Evolutionary conservation across 208 protist genomes (phyloP).

Genomic region (Trypanosoma rangeli): DNA sequence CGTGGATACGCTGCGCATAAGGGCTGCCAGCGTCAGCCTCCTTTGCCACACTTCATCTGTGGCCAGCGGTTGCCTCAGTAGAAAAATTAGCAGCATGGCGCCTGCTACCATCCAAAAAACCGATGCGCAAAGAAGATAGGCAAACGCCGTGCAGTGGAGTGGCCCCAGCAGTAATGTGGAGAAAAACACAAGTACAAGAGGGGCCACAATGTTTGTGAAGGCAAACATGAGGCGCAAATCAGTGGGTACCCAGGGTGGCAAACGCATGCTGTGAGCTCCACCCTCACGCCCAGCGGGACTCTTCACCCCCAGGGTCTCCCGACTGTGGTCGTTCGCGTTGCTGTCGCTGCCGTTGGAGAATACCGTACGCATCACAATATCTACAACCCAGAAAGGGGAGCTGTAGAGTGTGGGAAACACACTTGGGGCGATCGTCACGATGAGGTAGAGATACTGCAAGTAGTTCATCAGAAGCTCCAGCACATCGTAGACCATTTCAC

Average conservation of each 20-base stretch:
- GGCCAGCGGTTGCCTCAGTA: not conserved
- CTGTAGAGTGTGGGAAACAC: slow-evolving; percentile 31
- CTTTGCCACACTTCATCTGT: not conserved
- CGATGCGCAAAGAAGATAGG: slow-evolving; percentile 13
- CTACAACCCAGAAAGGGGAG: slow-evolving; percentile 18
- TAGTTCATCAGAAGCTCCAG: slow-evolving; percentile 32
- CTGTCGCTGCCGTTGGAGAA: not conserved
- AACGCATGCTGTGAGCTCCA: not conserved
- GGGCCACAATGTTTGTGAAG: slow-evolving; percentile 25
- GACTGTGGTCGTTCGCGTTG: not conserved
- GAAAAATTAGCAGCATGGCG: slow-evolving; percentile 3
- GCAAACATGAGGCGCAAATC: slow-evolving; percentile 28
- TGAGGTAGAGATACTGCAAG: slow-evolving; percentile 32
- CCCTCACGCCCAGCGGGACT: not conserved
- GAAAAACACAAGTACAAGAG: slow-evolving; percentile 17
- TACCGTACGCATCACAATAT: slow-evolving; percentile 13
- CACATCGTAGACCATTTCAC: slow-evolving; percentile 31
- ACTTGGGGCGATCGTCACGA: slow-evolving; percentile 24
- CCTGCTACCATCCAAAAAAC: slow-evolving; percentile 18
- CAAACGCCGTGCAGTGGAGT: slow-evolving; percentile 7
- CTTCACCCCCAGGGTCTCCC: not conserved
- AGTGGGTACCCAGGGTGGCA: slow-evolving; percentile 18
- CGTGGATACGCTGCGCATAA: not conserved
- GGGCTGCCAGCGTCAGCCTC: not conserved
- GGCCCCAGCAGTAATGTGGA: slow-evolving; percentile 17